Evolutionary conservation across 352 stramenopile species (phyloP), one percentile per base, ranked within the genome.

Genomic region (Phytophthora quininea): DNA sequence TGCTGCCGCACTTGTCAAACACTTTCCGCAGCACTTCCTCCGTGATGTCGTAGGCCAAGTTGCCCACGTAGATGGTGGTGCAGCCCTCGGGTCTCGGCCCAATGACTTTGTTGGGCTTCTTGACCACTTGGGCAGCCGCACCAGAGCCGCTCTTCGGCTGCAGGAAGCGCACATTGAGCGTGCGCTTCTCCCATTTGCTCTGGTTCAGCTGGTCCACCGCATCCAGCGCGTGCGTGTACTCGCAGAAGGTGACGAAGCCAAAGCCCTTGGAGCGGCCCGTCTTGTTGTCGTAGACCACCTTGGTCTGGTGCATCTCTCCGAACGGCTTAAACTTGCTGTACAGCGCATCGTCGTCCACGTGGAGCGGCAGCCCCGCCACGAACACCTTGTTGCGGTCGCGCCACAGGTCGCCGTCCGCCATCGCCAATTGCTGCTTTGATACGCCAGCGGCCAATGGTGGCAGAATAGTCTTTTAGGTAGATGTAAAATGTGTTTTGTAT

Each of bases 1-100:
- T 86, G 32, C 79, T 83, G 53, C 88, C 88, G 66, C 82, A 93
- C 58, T 80, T 81, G 45, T 81, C 81, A 60, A 93, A 93, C 1
- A 95, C 88, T 64, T 93, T 93, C 42, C 84, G 81, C 63, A 95
- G 53, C 46, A 95, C 82, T 32, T 98, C 89, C 42, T 97, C 91
- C 8, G 87, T 93, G 68, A 94, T 97, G 42, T 96, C 82, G 73
- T 99, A 99, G 2, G 97, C 91, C 61, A 99, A 72, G 75, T 99
- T 99, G 45, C 95, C 91, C 3, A 98, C 94, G 77, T 98, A 99
- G 10, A 99, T 68, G 12, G 87, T 98, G 31, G 80, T 89, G 73
- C 97, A 99, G 10, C 82, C 82, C 50, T 93, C 75, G 0, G 95
- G 95, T 43, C 82, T 76, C 3, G 81, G 84, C 0, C 82, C 84